A percentile compares a stretch with the other conserved stretches of the same genome.
These are phyloP conservation scores for Hortiboletus rubellus DNA, from an alignment of 1,284 basidiomycete species.

Conservation along the genomic window DNA sequence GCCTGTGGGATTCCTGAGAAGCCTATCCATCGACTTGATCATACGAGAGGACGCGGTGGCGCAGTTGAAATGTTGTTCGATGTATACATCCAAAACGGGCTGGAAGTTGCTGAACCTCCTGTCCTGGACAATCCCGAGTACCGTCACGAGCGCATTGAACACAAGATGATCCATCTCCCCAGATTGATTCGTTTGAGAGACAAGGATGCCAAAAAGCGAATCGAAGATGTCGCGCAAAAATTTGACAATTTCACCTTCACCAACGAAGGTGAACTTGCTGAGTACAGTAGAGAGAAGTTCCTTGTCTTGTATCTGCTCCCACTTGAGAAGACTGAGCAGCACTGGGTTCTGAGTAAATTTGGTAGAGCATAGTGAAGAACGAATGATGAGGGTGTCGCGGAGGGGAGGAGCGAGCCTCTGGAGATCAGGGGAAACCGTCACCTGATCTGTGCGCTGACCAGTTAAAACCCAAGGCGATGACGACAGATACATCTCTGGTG, in stretches of 20 bases:
- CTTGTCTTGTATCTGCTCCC: slow-evolving; percentile 73
- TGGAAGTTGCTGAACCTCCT: slow-evolving; percentile 96
- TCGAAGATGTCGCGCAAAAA: slow-evolving; percentile 93
- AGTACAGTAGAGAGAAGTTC: slow-evolving; percentile 73
- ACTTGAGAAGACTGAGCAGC: slow-evolving; percentile 80
- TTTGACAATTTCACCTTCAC: slow-evolving; percentile 93
- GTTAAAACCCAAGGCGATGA: slow-evolving; percentile 59
- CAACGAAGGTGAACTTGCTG: slow-evolving; percentile 88
- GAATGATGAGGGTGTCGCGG: slow-evolving; percentile 78
- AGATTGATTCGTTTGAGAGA: slow-evolving; percentile 69
- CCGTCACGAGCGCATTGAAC: slow-evolving; percentile 88
- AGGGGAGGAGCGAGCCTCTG: slow-evolving; percentile 66
- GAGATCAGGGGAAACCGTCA: slow-evolving; percentile 62
- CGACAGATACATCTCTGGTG: slow-evolving; percentile 66
- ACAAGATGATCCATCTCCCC: slow-evolving; percentile 86
- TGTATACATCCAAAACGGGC: slow-evolving; percentile 91
- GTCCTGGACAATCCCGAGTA: slow-evolving; percentile 90
- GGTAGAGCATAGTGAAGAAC: slow-evolving; percentile 91
- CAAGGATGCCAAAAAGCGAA: slow-evolving; percentile 87
- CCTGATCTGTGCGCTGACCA: slow-evolving; percentile 58
- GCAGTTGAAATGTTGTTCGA: slow-evolving; percentile 85
- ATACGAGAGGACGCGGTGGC: slow-evolving; percentile 79
- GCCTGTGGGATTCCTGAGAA: slow-evolving; percentile 74
- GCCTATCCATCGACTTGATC: slow-evolving; percentile 82
- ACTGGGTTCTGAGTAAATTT: slow-evolving; percentile 91